Evolutionary conservation across 2,329 filamentous ascomycete genomes (phyloP).

Genomic region (Akanthomyces muscarius): DNA sequence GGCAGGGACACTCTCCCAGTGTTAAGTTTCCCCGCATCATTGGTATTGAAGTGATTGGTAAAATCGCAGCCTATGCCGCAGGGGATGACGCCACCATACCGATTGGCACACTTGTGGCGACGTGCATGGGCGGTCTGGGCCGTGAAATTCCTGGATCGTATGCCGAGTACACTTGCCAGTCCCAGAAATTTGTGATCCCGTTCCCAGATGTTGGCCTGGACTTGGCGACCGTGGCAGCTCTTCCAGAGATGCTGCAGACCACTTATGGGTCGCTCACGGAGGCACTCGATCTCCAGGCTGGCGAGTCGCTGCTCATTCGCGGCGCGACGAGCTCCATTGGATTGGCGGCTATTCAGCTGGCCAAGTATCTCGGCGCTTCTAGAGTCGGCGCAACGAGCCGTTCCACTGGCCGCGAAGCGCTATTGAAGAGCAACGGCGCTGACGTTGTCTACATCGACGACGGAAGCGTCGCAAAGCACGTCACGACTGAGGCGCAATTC

Average conservation of each 20-base stretch:
- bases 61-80: not conserved
- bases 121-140: constrained; percentile 8
- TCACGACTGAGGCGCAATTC: not conserved
- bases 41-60: constrained; percentile 6
- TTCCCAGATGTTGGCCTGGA: not conserved
- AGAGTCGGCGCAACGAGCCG: not conserved
- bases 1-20: constrained; percentile 9
- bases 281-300: not conserved
- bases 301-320: constrained; percentile 3
- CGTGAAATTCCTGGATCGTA: constrained; percentile 7
- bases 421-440: constrained; percentile 2
- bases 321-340: constrained; percentile 7
- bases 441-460: constrained; percentile 4
- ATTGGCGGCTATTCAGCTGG: constrained; percentile 3
- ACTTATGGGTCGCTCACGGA: constrained; percentile 6
- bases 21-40: constrained; percentile 3
- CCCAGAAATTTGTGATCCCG: not conserved
- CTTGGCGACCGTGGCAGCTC: constrained; percentile 1
- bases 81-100: not conserved
- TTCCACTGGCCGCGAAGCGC: not conserved
- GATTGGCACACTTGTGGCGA: not conserved
- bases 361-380: constrained; percentile 5
- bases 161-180: constrained; percentile 4
- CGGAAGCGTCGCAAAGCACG: not conserved
- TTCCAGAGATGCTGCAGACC: constrained; percentile 12